Conservation (phyloP, 2,329 filamentous ascomycete species). For the Penicillium sp. region DNA sequence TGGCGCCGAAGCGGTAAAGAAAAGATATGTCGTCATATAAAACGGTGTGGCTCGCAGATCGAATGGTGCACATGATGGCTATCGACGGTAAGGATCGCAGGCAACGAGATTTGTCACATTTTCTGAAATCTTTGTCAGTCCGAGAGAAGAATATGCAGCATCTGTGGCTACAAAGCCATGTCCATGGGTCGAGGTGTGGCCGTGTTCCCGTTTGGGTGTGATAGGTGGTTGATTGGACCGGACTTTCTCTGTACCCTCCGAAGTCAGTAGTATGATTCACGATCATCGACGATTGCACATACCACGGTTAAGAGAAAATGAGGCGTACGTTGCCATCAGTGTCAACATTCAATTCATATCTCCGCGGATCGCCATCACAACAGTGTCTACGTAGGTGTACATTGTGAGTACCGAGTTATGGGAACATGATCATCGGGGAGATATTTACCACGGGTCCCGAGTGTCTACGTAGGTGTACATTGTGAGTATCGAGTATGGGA, state of each 20-base stretch:
- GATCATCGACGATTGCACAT: not conserved
- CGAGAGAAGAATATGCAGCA: not conserved
- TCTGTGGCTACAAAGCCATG: not conserved
- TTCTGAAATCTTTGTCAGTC: not conserved
- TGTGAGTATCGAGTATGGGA: too few relatives aligned
- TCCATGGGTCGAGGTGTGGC: slow-evolving; percentile 12
- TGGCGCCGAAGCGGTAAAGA: not conserved
- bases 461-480: too few relatives aligned
- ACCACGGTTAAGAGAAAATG: not conserved
- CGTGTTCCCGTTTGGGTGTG: slow-evolving; percentile 3
- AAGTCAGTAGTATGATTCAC: not conserved
- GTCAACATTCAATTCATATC: not conserved
- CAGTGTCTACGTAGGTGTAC: not conserved
- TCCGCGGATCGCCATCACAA: not conserved
- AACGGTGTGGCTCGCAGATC: not conserved
- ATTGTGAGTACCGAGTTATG: too few relatives aligned
- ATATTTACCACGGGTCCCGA: slow-evolving; percentile 1
- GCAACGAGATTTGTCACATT: slow-evolving; percentile 8
- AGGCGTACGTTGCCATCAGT: not conserved
- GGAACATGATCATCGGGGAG: not conserved
- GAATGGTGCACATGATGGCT: slow-evolving; percentile 2
- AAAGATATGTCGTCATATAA: not conserved
- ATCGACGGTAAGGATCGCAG: slow-evolving; percentile 7
- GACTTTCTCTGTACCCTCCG: not conserved
- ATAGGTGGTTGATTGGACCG: slow-evolving; percentile 10